Evolutionary conservation across 169 alveolate species (phyloP), one percentile per base, ranked within the genome.

Genomic region (Cryptosporidium sp.): DNA sequence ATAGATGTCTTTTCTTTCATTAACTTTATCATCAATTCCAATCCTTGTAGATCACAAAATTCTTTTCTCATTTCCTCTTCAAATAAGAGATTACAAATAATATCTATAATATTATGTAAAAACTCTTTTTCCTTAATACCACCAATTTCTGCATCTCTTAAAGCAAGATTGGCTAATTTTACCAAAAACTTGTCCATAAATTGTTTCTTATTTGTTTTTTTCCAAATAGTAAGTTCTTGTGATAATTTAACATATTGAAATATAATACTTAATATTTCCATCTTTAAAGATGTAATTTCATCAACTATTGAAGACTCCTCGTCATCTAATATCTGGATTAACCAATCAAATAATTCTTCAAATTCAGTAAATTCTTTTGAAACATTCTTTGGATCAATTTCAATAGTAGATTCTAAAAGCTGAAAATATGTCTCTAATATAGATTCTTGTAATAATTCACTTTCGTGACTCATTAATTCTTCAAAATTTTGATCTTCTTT

Each of bases 1-100:
- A 80, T 60, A 80, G 44, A 80, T 39, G 62, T 6, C 42, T 60
- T 65, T 48, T 80, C 89, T 29, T 51, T 37, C 21, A 80, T 80
- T n/a, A 80, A 29, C 42, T 65, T 80, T 8, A 80, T 39, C 89
- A 80, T 80, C 18, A 80, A 44, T 26, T 80, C 89, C 5, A 80
- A 31, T 6, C 89, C 89, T 42, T 80, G 75, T 7, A 80, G 33
- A 42, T 80, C 52, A 39, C 33, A 21, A 26, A 80, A 80, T 12
- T 44, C 51, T 4, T 18, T 14, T 80, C 75, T 56, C 44, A 37
- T 16, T 5, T 80, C 75, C 48, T 65, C 75, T 18, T 61, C 61
- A 16, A 80, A 62, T 45, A 80, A 44, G n/a, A 62, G 26, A 80
- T 31, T 65, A 42, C 80, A 80, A 3, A 80, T 60, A 39, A 80